These are phyloP conservation scores for Boehmeria nivea DNA, from an alignment of 306 rosid species.

Conservation along the genomic window DNA sequence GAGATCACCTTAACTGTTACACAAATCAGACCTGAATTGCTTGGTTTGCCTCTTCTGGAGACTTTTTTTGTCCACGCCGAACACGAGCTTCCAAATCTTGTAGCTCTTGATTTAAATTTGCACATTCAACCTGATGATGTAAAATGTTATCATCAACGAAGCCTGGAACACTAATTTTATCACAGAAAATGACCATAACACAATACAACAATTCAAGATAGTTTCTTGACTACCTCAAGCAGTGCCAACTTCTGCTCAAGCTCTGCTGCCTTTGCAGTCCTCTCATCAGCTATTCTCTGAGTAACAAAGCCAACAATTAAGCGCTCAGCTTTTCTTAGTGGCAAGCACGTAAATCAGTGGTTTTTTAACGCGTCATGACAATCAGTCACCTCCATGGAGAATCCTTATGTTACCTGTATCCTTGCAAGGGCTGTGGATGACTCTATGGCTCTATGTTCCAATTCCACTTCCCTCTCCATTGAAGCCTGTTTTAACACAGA, in stretches of 20 bases:
- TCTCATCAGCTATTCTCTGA: constrained; percentile 87
- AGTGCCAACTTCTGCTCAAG: constrained; percentile 94
- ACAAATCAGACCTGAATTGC: constrained; percentile 59
- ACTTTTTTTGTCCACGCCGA: constrained; percentile 86
- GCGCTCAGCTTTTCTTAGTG: not conserved
- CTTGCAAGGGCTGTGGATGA: constrained; percentile 92
- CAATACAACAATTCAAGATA: not conserved
- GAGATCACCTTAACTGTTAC: not conserved
- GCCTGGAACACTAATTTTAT: constrained; percentile 10
- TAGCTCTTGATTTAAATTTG: constrained; percentile 89
- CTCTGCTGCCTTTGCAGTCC: constrained; percentile 82
- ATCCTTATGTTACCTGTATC: constrained; percentile 72
- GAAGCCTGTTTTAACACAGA: constrained; percentile 59
- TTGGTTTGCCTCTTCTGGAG: constrained; percentile 92
- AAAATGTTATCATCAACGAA: constrained; percentile 17
- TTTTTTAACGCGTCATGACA: not conserved
- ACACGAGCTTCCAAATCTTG: constrained; percentile 89
- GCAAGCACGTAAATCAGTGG: not conserved
- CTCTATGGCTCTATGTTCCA: constrained; percentile 95
- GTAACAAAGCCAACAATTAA: constrained; percentile 12
- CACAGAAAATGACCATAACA: not conserved
- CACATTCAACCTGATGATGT: constrained; percentile 75
- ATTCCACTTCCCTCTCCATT: constrained; percentile 96
- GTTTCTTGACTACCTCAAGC: constrained; percentile 71
- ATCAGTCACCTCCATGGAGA: constrained; percentile 3